Percentiles rank a stretch among this genome's conserved stretches.
Conservation (phyloP, 371 early-diverging fungal species). For the Mortierella sp. region DNA sequence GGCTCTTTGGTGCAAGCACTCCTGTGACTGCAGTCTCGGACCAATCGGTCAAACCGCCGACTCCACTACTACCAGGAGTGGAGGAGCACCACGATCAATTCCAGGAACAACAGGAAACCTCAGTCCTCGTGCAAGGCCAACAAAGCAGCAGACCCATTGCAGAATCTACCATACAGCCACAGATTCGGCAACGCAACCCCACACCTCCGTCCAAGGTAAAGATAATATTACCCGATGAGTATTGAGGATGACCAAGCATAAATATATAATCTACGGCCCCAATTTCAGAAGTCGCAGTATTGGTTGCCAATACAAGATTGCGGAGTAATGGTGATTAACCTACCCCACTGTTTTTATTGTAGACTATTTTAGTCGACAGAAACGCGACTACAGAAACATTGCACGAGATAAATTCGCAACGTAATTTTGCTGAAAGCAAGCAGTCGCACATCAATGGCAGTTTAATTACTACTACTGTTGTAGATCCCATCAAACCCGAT, state of each 20-base stretch:
- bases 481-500: background rate
- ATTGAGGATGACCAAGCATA: constrained; percentile 21
- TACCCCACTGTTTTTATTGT: background rate
- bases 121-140: background rate
- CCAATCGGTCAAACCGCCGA: background rate
- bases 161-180: background rate
- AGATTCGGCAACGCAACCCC: background rate
- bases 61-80: background rate
- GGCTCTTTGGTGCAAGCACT: constrained; percentile 20
- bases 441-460: background rate
- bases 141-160: too few relatives aligned
- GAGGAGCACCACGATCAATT: background rate
- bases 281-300: too few relatives aligned
- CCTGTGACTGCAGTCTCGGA: constrained; percentile 8
- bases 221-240: background rate
- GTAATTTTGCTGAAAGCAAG: background rate
- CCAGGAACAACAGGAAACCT: background rate
- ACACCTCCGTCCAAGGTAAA: constrained; percentile 9
- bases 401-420: background rate
- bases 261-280: background rate
- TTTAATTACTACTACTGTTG: background rate
- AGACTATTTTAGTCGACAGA: background rate
- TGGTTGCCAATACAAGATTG: too few relatives aligned
- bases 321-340: background rate
- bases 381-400: background rate